phyloP scores from a whole-genome alignment of 768 basidiomycete species.

The Tremella yokohamensis region DNA sequence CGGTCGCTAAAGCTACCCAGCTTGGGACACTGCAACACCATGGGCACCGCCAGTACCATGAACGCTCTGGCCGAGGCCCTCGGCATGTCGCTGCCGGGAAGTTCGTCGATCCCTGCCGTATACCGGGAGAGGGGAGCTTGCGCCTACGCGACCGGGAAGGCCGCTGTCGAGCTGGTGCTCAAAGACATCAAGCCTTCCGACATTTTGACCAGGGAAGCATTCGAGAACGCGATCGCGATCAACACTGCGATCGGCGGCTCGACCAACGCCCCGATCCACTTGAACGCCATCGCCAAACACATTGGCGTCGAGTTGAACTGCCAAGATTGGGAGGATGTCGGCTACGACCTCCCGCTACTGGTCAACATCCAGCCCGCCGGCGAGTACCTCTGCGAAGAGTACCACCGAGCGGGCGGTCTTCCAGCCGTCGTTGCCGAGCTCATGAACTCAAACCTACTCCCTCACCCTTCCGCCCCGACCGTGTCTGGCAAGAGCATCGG shows the following conservation, averaged over 20 bases:
- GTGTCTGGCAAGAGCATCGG: constrained; percentile 41
- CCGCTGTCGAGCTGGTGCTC: constrained; percentile 45
- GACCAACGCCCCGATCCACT: constrained; percentile 45
- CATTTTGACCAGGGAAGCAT: constrained; percentile 40
- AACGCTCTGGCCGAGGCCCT: constrained; percentile 49
- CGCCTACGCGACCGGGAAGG: constrained; percentile 44
- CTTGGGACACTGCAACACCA: constrained; percentile 47
- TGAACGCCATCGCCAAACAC: constrained; percentile 46
- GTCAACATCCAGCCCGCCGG: constrained; percentile 44
- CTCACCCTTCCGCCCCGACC: constrained; percentile 37
- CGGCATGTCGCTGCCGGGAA: constrained; percentile 49
- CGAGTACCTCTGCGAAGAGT: constrained; percentile 45
- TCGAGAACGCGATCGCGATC: constrained; percentile 44
- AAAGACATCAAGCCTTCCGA: constrained; percentile 49
- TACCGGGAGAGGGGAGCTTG: constrained; percentile 49
- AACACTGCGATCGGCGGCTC: constrained; percentile 48
- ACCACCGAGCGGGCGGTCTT: constrained; percentile 45
- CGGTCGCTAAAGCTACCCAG: constrained; percentile 10
- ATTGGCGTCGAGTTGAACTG: constrained; percentile 37
- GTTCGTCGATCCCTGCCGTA: constrained; percentile 45
- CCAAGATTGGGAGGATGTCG: constrained; percentile 42
- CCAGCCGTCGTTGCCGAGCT: constrained; percentile 44
- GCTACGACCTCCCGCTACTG: constrained; percentile 39
- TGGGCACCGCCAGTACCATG: constrained; percentile 50
- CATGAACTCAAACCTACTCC: constrained; percentile 27